Base-by-base conservation (phyloP, 2,329 filamentous ascomycete species). In the Amauroascus verrucosus region DNA sequence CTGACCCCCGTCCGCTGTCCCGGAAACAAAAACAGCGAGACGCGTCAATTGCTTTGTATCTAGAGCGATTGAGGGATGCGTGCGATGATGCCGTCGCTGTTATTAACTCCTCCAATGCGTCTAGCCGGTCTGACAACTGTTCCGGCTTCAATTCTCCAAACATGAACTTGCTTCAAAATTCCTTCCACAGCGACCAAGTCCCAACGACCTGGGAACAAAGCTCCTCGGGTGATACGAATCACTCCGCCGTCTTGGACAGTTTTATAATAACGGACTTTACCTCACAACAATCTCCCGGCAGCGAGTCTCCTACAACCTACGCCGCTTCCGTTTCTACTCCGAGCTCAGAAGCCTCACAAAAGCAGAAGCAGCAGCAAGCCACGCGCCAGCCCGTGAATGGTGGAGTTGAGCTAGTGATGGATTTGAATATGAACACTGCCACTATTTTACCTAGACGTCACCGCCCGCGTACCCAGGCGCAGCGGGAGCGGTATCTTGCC, bases 401-500 rank as follows among this genome's bases (percentile, higher is more conserved):
- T 2, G 60, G 60, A 5, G 59, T 71, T 37, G 68, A 72, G 46
- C 53, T 72, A 57, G 66, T 72, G 13, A 65, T 72, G 28, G 70
- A 72, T 53, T 55, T 72, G 59, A 72, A 72, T 56, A 70, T 72
- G 68, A 72, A 72, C 51, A 61, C 67, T 3, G 64, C 69, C 4
- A 65, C 67, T n/a, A 65, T 68, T 51, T 53, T 71, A n/a, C 70
- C 70, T 0, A 67, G 65, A 57, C 71, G 71, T 51, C 70, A 72
- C 47, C 69, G 70, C 47, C 68, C 69, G 20, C 64, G 70, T 14
- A 72, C 70, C 3, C 64, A 64, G 51, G 68, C 69, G 8, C 69
- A 72, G 58, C 70, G 66, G 33, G 69, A 72, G 53, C 70, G 68
- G 51, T 72, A 72, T 56, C 70, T 71, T 56, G 70, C 70, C 49